Conservation (phyloP, 139 green algal species). For the Raphidocelis subcapitata region DNA sequence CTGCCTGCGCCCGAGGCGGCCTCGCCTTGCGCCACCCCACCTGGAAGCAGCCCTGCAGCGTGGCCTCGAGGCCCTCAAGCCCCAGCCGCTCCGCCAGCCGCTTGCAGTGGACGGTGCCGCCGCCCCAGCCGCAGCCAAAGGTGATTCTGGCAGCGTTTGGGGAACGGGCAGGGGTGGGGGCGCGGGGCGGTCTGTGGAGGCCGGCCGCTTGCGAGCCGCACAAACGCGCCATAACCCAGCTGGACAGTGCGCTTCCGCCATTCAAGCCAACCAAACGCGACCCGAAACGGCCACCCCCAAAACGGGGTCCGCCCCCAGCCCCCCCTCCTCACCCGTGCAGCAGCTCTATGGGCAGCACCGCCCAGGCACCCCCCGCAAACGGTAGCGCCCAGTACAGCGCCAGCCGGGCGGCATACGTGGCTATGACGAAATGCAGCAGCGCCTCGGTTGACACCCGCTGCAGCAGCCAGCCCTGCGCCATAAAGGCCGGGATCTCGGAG, state of each 20-base stretch:
- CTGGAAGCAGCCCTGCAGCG: constrained; percentile 36
- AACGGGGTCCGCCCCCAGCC: not conserved
- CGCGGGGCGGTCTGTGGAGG: not conserved
- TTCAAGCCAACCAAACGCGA: not conserved
- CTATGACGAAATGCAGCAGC: constrained; percentile 23
- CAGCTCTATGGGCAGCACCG: constrained; percentile 52
- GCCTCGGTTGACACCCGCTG: not conserved
- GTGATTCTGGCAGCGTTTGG: constrained; percentile 22
- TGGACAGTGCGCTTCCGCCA: no score
- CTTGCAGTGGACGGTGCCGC: constrained; percentile 44
- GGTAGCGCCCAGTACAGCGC: constrained; percentile 41
- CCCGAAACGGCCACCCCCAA: not conserved
- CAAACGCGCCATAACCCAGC: no score
- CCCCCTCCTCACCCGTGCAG: constrained; percentile 30
- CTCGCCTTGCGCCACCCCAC: not conserved
- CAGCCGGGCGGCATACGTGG: constrained; percentile 41
- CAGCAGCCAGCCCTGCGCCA: constrained; percentile 27
- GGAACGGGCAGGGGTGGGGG: not conserved
- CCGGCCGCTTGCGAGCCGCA: no score
- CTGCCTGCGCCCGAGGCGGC: not conserved
- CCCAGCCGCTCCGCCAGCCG: constrained; percentile 25
- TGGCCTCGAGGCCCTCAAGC: constrained; percentile 27
- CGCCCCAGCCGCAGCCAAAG: constrained; percentile 51
- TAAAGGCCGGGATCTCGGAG: constrained; percentile 49
- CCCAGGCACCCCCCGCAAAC: constrained; percentile 23